phyloP scores from a whole-genome alignment of 148 eudicot species.

The Vaccinium darrowii region DNA sequence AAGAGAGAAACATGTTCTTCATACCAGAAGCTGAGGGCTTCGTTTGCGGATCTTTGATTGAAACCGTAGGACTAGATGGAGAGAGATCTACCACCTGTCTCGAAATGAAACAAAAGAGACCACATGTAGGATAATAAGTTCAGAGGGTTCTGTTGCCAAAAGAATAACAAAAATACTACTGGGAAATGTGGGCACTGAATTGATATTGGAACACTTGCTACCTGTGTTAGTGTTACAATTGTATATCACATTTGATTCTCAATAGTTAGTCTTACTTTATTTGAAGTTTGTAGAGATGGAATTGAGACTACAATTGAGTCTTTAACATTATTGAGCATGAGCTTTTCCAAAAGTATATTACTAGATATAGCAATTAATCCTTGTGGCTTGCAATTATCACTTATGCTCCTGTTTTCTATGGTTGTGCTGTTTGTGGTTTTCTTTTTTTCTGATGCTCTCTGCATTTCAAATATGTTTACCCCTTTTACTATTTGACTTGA shows the following conservation, averaged over 20 bases:
- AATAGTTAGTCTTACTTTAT: neutral
- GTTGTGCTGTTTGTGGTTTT: neutral
- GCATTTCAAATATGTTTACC: neutral
- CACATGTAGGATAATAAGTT: neutral
- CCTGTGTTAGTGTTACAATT: neutral
- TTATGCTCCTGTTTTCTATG: neutral
- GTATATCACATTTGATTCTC: neutral
- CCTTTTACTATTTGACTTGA: neutral
- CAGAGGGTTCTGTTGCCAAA: slow-evolving; percentile 1
- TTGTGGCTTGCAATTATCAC: neutral
- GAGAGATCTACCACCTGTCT: slow-evolving; percentile 56
- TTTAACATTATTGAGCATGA: neutral
- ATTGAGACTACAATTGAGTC: neutral
- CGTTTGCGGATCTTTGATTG: slow-evolving; percentile 35
- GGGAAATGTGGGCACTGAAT: neutral
- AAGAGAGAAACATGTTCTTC: slow-evolving; percentile 7
- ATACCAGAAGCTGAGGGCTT: slow-evolving; percentile 57
- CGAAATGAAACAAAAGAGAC: slow-evolving; percentile 20
- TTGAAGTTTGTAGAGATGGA: neutral
- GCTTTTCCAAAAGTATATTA: neutral
- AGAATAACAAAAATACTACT: neutral
- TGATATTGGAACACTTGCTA: neutral
- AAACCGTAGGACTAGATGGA: slow-evolving; percentile 33
- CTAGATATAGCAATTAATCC: neutral
- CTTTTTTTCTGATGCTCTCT: neutral